phyloP scores from a whole-genome alignment of 1,284 basidiomycete species.

The Boletus nobilissimus region DNA sequence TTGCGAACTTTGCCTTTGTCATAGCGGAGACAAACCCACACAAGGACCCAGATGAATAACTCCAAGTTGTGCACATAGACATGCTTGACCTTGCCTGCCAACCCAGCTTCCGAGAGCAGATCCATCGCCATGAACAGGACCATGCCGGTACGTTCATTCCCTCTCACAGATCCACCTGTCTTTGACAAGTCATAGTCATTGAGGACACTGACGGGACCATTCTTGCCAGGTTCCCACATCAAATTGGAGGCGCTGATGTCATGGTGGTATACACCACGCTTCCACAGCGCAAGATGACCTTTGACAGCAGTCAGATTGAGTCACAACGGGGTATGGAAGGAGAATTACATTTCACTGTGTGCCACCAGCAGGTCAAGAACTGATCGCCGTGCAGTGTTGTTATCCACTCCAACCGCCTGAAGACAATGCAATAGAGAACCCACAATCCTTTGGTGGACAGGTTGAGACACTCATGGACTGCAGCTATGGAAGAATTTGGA shows the following conservation, averaged over 20 bases:
- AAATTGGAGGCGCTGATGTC: slow-evolving; percentile 49
- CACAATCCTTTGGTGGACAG: neutral
- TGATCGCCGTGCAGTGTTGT: slow-evolving; percentile 19
- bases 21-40: slow-evolving; percentile 28
- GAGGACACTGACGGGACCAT: slow-evolving; percentile 37
- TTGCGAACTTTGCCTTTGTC: slow-evolving; percentile 3
- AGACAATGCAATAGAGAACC: slow-evolving; percentile 9
- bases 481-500: slow-evolving; percentile 1
- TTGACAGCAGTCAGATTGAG: neutral
- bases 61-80: slow-evolving; percentile 48
- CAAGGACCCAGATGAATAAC: slow-evolving; percentile 48
- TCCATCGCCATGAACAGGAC: slow-evolving; percentile 48
- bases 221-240: slow-evolving; percentile 37
- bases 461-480: neutral
- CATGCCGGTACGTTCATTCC: slow-evolving; percentile 40
- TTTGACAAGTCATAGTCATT: slow-evolving; percentile 48
- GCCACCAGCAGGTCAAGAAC: slow-evolving; percentile 21
- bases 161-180: neutral
- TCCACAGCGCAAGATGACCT: slow-evolving; percentile 49
- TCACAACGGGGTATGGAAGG: neutral
- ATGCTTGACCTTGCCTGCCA: slow-evolving; percentile 33
- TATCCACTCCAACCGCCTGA: slow-evolving; percentile 21
- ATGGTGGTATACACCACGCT: slow-evolving; percentile 40
- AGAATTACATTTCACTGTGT: slow-evolving; percentile 14
- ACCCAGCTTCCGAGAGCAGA: slow-evolving; percentile 35